Percentiles rank a stretch among this genome's conserved stretches.
Evolutionary conservation across 176 grass and related monocot species (phyloP).

Genomic region (Lolium rigidum): DNA sequence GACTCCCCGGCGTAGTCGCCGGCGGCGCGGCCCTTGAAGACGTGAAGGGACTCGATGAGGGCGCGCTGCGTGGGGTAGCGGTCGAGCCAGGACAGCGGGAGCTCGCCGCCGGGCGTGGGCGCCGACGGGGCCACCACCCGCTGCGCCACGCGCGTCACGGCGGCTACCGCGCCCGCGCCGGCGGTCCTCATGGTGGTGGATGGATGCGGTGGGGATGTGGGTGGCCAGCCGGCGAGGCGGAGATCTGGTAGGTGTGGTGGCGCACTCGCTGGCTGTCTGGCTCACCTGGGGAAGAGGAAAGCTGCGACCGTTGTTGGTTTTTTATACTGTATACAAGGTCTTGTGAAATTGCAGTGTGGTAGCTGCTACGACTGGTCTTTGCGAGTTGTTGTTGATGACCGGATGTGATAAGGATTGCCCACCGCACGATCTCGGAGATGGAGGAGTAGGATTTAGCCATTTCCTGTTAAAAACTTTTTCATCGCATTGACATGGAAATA

Average conservation of each 20-base stretch:
- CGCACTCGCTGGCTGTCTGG: slow-evolving; percentile 30
- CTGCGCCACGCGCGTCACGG: slow-evolving; percentile 66
- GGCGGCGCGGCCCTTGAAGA: slow-evolving; percentile 71
- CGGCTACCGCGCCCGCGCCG: slow-evolving; percentile 10
- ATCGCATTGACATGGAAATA: not conserved
- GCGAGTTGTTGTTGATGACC: slow-evolving; percentile 25
- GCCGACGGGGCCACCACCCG: slow-evolving; percentile 63
- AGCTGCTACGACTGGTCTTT: slow-evolving; percentile 32
- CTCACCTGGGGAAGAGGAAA: slow-evolving; percentile 46
- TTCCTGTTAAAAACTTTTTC: not conserved
- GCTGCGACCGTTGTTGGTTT: slow-evolving; percentile 38
- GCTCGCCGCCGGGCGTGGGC: slow-evolving; percentile 56
- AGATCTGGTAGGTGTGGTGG: slow-evolving; percentile 39
- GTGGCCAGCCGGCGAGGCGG: slow-evolving; percentile 25
- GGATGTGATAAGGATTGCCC: slow-evolving; percentile 48
- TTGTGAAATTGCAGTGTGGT: slow-evolving; percentile 26
- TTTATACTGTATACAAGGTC: slow-evolving; percentile 56
- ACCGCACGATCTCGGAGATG: slow-evolving; percentile 32
- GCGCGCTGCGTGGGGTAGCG: slow-evolving; percentile 90
- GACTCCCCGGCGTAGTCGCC: not conserved
- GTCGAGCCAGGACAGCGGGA: slow-evolving; percentile 85
- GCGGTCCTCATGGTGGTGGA: slow-evolving; percentile 38
- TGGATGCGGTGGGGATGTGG: not conserved
- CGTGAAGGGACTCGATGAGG: slow-evolving; percentile 89
- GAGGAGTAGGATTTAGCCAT: slow-evolving; percentile 32